Conservation (phyloP, 345 rosid species). For the Raphanus sativus region DNA sequence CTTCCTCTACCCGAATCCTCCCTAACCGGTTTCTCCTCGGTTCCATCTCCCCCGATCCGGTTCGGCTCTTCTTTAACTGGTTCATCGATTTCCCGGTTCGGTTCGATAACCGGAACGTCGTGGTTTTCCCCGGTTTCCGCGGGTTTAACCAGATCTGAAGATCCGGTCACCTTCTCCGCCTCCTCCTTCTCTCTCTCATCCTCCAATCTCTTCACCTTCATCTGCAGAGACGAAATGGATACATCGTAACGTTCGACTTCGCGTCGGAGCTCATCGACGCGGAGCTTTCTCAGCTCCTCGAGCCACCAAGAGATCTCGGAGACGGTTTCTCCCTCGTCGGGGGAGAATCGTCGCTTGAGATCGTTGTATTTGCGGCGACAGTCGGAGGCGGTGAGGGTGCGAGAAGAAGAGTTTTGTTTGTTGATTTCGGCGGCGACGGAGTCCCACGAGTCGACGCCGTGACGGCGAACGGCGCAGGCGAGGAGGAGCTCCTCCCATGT, state of each 20-base stretch:
- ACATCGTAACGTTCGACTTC: slow-evolving; percentile 60
- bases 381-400: slow-evolving; percentile 42
- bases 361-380: slow-evolving; percentile 53
- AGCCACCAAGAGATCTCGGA: slow-evolving; percentile 41
- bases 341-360: slow-evolving; percentile 50
- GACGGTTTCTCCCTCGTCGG: slow-evolving; percentile 1
- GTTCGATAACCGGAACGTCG: slow-evolving; percentile 24
- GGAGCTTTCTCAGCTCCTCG: slow-evolving; percentile 55
- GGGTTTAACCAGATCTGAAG: slow-evolving; percentile 52
- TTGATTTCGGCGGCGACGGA: slow-evolving; percentile 56
- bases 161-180: slow-evolving; percentile 11
- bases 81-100: slow-evolving; percentile 31
- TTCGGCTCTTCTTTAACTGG: background rate
- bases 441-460: slow-evolving; percentile 56
- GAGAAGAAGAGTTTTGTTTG: slow-evolving; percentile 39
- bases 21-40: slow-evolving; percentile 15
- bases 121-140: slow-evolving; percentile 12
- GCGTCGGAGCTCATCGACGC: slow-evolving; percentile 66
- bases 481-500: slow-evolving; percentile 80
- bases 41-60: background rate
- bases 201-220: slow-evolving; percentile 65
- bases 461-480: slow-evolving; percentile 68
- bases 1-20: slow-evolving; percentile 53
- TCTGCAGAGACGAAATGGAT: slow-evolving; percentile 64
- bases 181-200: slow-evolving; percentile 51